phyloP scores from a whole-genome alignment of 75 land plant species.

The Ceratopteris richardii region DNA sequence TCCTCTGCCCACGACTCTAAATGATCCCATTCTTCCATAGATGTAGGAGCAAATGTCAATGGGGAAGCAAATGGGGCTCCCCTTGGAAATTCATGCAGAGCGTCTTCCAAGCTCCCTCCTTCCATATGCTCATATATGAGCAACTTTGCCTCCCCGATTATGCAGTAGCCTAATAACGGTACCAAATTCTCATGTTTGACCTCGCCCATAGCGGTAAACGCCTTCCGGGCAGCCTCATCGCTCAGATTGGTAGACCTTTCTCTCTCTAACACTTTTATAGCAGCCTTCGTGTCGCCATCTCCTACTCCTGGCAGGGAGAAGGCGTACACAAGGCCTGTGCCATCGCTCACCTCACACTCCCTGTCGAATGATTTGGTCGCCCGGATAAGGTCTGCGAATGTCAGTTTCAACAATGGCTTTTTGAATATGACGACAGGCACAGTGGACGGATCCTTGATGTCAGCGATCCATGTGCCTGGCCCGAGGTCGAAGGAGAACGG shows the following conservation, averaged over 20 bases:
- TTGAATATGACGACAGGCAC: slow-evolving; percentile 61
- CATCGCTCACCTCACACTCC: slow-evolving; percentile 34
- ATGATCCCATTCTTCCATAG: too few relatives aligned
- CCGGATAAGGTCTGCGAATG: slow-evolving; percentile 56
- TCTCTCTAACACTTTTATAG: slow-evolving; percentile 12
- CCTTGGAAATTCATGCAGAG: slow-evolving; percentile 23
- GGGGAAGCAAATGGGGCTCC: too few relatives aligned
- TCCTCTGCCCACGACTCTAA: background rate
- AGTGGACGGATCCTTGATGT: slow-evolving; percentile 41
- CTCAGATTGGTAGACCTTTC: slow-evolving; percentile 16
- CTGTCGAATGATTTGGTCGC: slow-evolving; percentile 60
- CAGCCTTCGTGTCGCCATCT: background rate
- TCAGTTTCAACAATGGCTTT: slow-evolving; percentile 63
- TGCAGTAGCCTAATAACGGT: slow-evolving; percentile 78
- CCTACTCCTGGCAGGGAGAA: slow-evolving; percentile 15
- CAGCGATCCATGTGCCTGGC: slow-evolving; percentile 56
- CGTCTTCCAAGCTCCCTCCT: slow-evolving; percentile 52
- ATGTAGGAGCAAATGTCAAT: too few relatives aligned
- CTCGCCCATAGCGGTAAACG: slow-evolving; percentile 27
- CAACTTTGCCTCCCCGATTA: slow-evolving; percentile 67
- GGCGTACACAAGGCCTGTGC: slow-evolving; percentile 19
- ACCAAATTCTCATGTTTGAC: slow-evolving; percentile 69
- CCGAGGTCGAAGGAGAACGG: slow-evolving; percentile 54
- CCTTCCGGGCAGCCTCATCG: slow-evolving; percentile 35
- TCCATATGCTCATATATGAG: slow-evolving; percentile 78